A percentile compares a stretch with the other conserved stretches of the same genome.
These are phyloP conservation scores for Eudorina sp. DNA, from an alignment of 139 green algal genomes.

Conservation along the genomic window DNA sequence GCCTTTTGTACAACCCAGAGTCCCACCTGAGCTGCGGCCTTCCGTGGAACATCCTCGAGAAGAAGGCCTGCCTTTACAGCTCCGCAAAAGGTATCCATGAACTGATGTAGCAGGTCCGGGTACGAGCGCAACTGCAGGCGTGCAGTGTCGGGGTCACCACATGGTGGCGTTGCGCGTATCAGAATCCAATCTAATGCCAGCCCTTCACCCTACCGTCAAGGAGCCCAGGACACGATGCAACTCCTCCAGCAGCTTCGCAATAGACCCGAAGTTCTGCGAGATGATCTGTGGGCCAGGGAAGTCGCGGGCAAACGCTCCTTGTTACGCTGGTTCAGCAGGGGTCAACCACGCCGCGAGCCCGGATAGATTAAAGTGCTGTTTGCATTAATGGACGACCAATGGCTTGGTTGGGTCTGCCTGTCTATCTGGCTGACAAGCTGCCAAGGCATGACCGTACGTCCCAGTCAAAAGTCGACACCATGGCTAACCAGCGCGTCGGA, in stretches of 20 bases:
- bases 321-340: no score
- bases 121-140: slow-evolving; percentile 16
- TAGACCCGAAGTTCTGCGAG: slow-evolving; percentile 27
- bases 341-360: no score
- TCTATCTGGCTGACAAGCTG: no score
- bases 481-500: no score
- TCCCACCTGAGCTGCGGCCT: slow-evolving; percentile 17
- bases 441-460: no score
- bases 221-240: slow-evolving; percentile 35
- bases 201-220: slow-evolving; percentile 23
- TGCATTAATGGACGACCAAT: no score
- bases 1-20: no score
- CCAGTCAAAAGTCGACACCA: no score
- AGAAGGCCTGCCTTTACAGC: slow-evolving; percentile 18
- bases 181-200: background rate
- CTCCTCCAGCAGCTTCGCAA: slow-evolving; percentile 31
- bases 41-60: slow-evolving; percentile 22
- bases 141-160: background rate
- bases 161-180: background rate
- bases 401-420: no score
- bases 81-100: slow-evolving; percentile 36
- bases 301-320: no score
- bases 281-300: slow-evolving; percentile 13
- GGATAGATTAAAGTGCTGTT: no score
- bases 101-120: slow-evolving; percentile 40